Base-by-base conservation (phyloP, 495 filamentous ascomycete genomes). In the Astrothelium subdiscretum region DNA sequence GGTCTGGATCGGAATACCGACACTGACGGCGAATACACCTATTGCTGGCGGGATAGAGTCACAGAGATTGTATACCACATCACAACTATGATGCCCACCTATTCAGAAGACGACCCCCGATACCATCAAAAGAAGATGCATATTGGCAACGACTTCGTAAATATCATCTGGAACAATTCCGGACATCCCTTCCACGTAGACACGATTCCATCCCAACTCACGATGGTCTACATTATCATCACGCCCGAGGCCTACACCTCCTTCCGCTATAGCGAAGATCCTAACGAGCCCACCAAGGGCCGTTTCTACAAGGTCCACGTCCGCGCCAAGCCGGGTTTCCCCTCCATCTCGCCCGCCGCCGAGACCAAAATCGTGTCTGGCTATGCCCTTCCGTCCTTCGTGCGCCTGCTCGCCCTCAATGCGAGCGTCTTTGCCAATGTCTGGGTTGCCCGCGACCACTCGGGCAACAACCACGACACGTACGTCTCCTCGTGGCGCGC, bases 101-200 rank as follows among this genome's bases (percentile, higher is more conserved):
- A 92, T 70, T 77, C 87, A 8, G 81, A 94, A 69, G 76, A 85
- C 29, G 82, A 88, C 31, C 78, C 82, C 43, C 91, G 97, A 68
- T 83, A 87, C 15, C 79, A 80, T 15, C 81, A 81, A 69, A 99
- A 99, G 78, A 99, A 99, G 72, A 80, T 85, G 3, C 95, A 99
- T 68, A 91, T 96, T 44, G 95, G 95, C 43, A 99, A 99, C 69
- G 95, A 99, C 75, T 95, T 87, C 68, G 95, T 99, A 66, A 97
- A 95, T 68, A 95, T 99, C 67, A 85, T 99, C 58, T 99, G 91
- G 77, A 99, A 99, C 71, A 88, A 94, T 63, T 96, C 92, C 18
- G 92, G 95, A 27, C 69, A 83, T 29, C 85, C 89, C 0, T 97
- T 95, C 78, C 79, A 83, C 68, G 85, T 27, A 11, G 24, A 58